Evolutionary conservation across 192 early-diverging fungal species (phyloP).

Genomic region (Backusella macrospora): DNA sequence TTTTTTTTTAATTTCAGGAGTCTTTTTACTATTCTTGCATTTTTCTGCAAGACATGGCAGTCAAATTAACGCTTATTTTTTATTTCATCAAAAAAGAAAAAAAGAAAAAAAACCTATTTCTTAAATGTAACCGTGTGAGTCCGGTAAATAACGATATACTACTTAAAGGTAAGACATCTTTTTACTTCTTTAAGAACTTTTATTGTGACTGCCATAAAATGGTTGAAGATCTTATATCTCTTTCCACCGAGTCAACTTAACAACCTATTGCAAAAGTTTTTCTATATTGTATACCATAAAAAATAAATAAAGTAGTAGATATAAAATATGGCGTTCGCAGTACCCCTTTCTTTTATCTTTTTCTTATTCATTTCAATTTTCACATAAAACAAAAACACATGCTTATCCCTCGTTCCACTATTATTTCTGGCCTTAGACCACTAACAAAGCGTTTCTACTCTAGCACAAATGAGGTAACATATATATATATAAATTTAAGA

Average conservation of each 20-base stretch:
- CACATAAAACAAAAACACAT: not conserved
- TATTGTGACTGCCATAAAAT: conserved; percentile 1
- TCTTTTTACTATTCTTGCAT: not conserved
- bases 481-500: not conserved
- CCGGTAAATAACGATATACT: not conserved
- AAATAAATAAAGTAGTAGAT: conserved; percentile 18
- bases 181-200: conserved; percentile 14
- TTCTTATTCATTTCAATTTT: conserved; percentile 7
- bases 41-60: conserved; percentile 1
- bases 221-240: conserved; percentile 10
- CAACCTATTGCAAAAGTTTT: conserved; percentile 40
- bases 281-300: conserved; percentile 27
- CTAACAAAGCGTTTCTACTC: conserved; percentile 22
- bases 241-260: conserved; percentile 46
- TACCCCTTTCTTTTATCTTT: conserved; percentile 13
- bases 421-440: not conserved
- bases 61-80: not conserved
- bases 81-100: not conserved
- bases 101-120: not conserved
- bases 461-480: conserved; percentile 22
- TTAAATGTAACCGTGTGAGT: conserved; percentile 12
- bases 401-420: conserved; percentile 17
- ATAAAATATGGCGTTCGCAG: not conserved
- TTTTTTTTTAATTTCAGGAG: conserved; percentile 9
- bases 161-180: not conserved